Evolutionary conservation across 495 filamentous ascomycete genomes (phyloP), one percentile per base, ranked within the genome.

Genomic region (Penicillium macrosclerotiorum): DNA sequence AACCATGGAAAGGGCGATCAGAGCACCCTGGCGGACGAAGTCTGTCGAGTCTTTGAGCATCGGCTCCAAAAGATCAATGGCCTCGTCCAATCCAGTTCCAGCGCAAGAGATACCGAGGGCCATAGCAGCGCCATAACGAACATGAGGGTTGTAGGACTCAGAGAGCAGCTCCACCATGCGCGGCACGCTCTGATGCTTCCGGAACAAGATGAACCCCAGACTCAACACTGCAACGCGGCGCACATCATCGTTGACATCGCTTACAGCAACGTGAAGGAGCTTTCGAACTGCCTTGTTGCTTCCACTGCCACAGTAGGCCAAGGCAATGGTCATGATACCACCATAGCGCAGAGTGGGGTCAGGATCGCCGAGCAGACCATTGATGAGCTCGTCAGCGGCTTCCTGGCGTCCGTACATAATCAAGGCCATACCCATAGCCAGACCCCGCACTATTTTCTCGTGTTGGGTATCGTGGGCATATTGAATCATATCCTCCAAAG

Each of bases 31-130:
- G 48, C 94, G 83, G 22, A 99, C 94, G 60, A 99, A 99, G 73
- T 99, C 94, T 39, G 89, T 93, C 12, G 94, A 93, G 60, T 99
- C 94, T 74, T 99, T 99, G 67, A 96, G 90, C 94, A 99, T 97
- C 18, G 94, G 94, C 69, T 99, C 94, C 7, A 99, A 77, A 22
- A 99, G 77, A 52, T 97, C 94, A 51, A 96, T 94, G 3, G 94
- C 94, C 68, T 97, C 94, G 50, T 97, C 92, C 19, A 97, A 71
- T 16, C 94, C 94, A 29, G 94, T 99, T 23, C 94, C 94, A 19
- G 94, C 94, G 55, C 94, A 97, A 26, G 94, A 93, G 55, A 99
- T 97, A 68, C 94, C 94, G 11, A 99, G 80, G 12, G 94, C 94
- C 88, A 99, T 96, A 22, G 94, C 91, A 3, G 94, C 95, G 57